Conservation (phyloP, 164 flowering plant species). For the Tetrastigma voinierianum region DNA sequence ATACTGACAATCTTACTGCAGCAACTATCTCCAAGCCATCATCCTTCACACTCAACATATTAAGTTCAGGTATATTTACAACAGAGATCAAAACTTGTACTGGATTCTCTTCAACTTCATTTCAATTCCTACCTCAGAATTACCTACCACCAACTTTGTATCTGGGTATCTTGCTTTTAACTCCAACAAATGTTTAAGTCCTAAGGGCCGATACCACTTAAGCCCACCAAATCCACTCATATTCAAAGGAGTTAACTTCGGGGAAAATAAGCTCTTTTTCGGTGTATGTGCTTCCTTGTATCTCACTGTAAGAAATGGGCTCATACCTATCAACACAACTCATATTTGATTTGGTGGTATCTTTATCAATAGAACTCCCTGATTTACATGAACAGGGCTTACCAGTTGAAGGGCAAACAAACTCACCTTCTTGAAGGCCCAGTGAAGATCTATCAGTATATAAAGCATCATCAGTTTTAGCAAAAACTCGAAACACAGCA, state of each 20-base stretch:
- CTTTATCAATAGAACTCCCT: conserved; percentile 20
- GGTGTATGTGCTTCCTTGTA: conserved; percentile 67
- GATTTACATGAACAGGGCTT: conserved; percentile 86
- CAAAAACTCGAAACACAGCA: conserved; percentile 94
- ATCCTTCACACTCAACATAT: conserved; percentile 52
- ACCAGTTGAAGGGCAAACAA: conserved; percentile 89
- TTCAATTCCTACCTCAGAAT: conserved; percentile 95
- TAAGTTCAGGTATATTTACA: conserved; percentile 76
- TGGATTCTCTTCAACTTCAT: conserved; percentile 79
- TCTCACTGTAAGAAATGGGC: conserved; percentile 63
- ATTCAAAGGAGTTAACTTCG: conserved; percentile 47
- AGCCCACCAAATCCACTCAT: conserved; percentile 76
- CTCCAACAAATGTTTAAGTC: conserved; percentile 63
- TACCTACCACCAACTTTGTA: conserved; percentile 84
- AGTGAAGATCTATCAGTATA: conserved; percentile 47
- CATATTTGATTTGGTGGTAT: conserved; percentile 10
- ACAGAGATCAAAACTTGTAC: conserved; percentile 66
- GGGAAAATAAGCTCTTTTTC: conserved; percentile 94
- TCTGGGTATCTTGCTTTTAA: conserved; percentile 70
- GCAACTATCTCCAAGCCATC: conserved; percentile 91
- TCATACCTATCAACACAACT: conserved; percentile 17
- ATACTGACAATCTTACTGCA: conserved; percentile 70
- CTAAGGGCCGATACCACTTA: conserved; percentile 80
- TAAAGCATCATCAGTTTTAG: conserved; percentile 75
- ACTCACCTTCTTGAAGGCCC: conserved; percentile 32